phyloP scores from a whole-genome alignment of 495 filamentous ascomycete species.

The Aspergillus olivimuriae region DNA sequence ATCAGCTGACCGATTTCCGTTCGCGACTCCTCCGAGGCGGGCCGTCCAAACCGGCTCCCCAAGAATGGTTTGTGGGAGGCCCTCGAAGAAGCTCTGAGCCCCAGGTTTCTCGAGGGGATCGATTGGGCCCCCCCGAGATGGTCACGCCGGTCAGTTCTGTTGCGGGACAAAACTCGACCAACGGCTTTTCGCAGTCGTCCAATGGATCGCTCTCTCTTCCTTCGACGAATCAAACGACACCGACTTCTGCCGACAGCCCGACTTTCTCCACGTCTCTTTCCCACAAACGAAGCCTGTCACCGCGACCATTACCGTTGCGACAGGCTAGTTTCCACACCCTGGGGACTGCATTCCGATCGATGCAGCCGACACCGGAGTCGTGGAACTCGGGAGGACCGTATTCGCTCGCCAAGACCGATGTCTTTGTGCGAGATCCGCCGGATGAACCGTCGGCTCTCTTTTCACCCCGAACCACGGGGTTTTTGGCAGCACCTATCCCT shows the following conservation, averaged over 20 bases:
- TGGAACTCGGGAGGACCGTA: slow-evolving; percentile 12
- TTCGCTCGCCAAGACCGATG: slow-evolving; percentile 27
- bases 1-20: slow-evolving; percentile 87
- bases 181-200: slow-evolving; percentile 21
- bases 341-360: slow-evolving; percentile 12
- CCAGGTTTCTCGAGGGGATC: slow-evolving; percentile 21
- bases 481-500: slow-evolving; percentile 33
- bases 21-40: slow-evolving; percentile 37
- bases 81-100: slow-evolving; percentile 30
- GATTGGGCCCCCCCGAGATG: slow-evolving; percentile 4
- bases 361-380: too few relatives aligned
- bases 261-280: slow-evolving; percentile 22
- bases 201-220: slow-evolving; percentile 24
- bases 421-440: slow-evolving; percentile 34
- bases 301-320: slow-evolving; percentile 37
- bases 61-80: slow-evolving; percentile 29
- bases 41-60: slow-evolving; percentile 30
- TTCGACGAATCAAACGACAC: slow-evolving; percentile 20
- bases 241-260: slow-evolving; percentile 24
- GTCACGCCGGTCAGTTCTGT: slow-evolving; percentile 8
- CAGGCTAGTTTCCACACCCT: slow-evolving; percentile 30
- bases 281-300: slow-evolving; percentile 35
- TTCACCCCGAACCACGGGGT: slow-evolving; percentile 45
- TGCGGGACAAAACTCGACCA: slow-evolving; percentile 15
- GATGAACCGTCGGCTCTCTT: slow-evolving; percentile 33